Base-by-base conservation (phyloP, 2,329 filamentous ascomycete species). In the Scolecobasidium constrictum region DNA sequence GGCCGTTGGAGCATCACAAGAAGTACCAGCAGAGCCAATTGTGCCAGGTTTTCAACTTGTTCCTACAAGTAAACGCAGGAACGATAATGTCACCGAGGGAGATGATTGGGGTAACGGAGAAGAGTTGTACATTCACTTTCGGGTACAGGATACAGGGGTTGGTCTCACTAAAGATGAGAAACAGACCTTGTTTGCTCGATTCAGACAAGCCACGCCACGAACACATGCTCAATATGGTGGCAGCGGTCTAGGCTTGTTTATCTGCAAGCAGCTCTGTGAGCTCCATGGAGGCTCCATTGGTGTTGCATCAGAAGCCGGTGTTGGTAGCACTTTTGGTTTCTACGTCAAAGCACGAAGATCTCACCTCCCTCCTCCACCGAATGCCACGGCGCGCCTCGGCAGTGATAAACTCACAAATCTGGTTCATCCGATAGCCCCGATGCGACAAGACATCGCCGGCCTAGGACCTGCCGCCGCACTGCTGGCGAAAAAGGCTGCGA, bases 201-300 rank as follows among this genome's bases (percentile, higher is more conserved):
- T 86, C 55, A 72, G 75, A 6, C 81, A 86, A 58, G 78, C 78
- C 0, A 78, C 71, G 11, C 73, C 78, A 4, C 73, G 71, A 44
- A 83, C 79, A 0, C 78, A 83, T 16, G 38, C 38, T 5, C 43
- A 45, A 12, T 45, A 45, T 15, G 43, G 43, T 13, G 43, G 43
- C 4, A 22, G 12, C 19, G 43, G 43, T 3, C 26, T 45, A 1
- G 81, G 81, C 0, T 64, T 85, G 0, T 84, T 82, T 53, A 84
- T 86, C 44, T 79, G 73, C 38, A 69, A 77, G n/a, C 70, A 78
- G 31, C 66, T 86, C 7, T 77, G 77, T 2, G 78, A 83, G 52
- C 66, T 83, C 26, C 79, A 83, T 49, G 78, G 79, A 13, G 81
- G 81, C 2, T 71, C 77, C 35, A 82, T 86, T 28, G 80, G 79